A percentile compares a stretch with the other conserved stretches of the same genome.
Conservation (phyloP, 2,329 filamentous ascomycete species). For the Fusarium solani-melongenae region DNA sequence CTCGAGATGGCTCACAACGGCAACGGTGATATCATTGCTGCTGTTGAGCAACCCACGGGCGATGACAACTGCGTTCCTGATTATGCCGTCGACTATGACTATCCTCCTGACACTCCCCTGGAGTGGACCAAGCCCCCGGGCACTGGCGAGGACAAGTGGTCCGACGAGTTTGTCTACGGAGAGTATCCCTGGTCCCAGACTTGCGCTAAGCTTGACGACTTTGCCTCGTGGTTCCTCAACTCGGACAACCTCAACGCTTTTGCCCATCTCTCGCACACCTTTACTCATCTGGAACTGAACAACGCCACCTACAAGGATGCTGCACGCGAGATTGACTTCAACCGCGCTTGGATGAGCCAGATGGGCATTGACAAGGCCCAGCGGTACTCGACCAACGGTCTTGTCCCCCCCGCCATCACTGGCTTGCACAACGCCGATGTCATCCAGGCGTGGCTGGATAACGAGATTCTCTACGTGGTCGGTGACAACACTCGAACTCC, state of each 20-base stretch:
- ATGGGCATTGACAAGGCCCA: slow-evolving; percentile 22
- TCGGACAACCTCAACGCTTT: slow-evolving; percentile 27
- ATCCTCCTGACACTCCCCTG: slow-evolving; percentile 12
- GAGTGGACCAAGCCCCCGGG: slow-evolving; percentile 23
- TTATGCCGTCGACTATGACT: slow-evolving; percentile 16
- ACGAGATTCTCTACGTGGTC: slow-evolving; percentile 21
- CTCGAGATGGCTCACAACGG: slow-evolving; percentile 32
- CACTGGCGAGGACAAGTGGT: slow-evolving; percentile 21
- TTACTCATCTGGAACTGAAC: slow-evolving; percentile 28
- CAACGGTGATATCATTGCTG: slow-evolving; percentile 27
- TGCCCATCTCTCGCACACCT: slow-evolving; percentile 30
- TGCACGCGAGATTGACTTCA: slow-evolving; percentile 27
- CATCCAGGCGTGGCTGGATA: slow-evolving; percentile 29
- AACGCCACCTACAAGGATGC: slow-evolving; percentile 32
- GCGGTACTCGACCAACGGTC: slow-evolving; percentile 20
- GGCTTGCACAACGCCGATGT: slow-evolving; percentile 30
- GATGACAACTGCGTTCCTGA: not conserved
- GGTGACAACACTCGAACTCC: slow-evolving; percentile 29
- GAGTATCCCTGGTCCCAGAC: slow-evolving; percentile 18
- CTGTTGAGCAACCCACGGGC: not conserved
- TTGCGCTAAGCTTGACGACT: slow-evolving; percentile 24
- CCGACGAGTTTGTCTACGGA: slow-evolving; percentile 10
- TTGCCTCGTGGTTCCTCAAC: slow-evolving; percentile 28
- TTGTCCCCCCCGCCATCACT: slow-evolving; percentile 30
- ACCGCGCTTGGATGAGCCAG: slow-evolving; percentile 27